Conservation (phyloP, 2,329 filamentous ascomycete genomes). For the Ophiostoma sp. region DNA sequence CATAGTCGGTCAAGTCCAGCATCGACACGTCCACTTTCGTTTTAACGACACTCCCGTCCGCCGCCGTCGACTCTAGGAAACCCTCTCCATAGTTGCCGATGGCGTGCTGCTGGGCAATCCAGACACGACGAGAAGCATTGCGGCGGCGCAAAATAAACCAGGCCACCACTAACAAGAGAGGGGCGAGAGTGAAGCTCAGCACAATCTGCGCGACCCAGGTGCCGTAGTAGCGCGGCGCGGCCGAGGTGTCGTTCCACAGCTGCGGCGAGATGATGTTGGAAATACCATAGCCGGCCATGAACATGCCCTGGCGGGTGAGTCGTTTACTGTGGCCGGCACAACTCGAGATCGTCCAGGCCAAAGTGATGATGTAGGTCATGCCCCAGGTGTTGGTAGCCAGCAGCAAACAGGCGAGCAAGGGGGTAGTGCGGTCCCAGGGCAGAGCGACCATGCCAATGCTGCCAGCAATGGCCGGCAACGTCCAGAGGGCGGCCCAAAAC, state of each 20-base stretch:
- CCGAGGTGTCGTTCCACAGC: slow-evolving; percentile 33
- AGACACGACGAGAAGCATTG: slow-evolving; percentile 37
- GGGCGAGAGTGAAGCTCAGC: slow-evolving; percentile 41
- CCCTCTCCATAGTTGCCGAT: slow-evolving; percentile 29
- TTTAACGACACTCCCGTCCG: slow-evolving; percentile 28
- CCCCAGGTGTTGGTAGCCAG: slow-evolving; percentile 37
- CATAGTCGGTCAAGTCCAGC: slow-evolving; percentile 43
- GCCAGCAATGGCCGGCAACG: slow-evolving; percentile 35
- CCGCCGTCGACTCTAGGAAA: slow-evolving; percentile 17
- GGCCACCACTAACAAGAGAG: slow-evolving; percentile 39
- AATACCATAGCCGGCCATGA: slow-evolving; percentile 36
- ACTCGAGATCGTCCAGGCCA: slow-evolving; percentile 43
- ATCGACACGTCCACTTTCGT: slow-evolving; percentile 40
- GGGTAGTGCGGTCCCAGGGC: slow-evolving; percentile 36
- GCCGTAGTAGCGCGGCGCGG: slow-evolving; percentile 37
- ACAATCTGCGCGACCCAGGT: slow-evolving; percentile 39
- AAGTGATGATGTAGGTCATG: slow-evolving; percentile 40
- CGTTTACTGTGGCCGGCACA: slow-evolving; percentile 38
- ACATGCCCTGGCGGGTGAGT: slow-evolving; percentile 37
- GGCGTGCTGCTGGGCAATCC: slow-evolving; percentile 34
- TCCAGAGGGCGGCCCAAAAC: slow-evolving; percentile 37
- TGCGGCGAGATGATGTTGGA: slow-evolving; percentile 37
- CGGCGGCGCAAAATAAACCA: slow-evolving; percentile 37
- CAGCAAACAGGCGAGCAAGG: slow-evolving; percentile 37
- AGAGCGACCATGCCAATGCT: slow-evolving; percentile 39